These are phyloP conservation scores for Solanum aculeatissimum DNA, from an alignment of 305 asterid species.

Conservation along the genomic window DNA sequence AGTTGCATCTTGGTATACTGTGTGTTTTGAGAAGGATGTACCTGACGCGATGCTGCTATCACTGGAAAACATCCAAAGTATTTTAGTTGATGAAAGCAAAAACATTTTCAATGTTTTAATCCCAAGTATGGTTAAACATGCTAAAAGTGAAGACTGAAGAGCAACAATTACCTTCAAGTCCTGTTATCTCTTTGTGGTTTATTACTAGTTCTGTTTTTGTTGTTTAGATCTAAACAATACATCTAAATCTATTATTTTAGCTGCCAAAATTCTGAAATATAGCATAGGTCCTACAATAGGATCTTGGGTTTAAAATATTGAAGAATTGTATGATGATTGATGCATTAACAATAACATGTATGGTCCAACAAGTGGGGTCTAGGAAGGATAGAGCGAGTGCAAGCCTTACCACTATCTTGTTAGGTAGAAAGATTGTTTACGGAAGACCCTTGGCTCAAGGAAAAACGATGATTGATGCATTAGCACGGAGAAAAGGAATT, in stretches of 20 bases:
- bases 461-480: background rate
- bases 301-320: background rate
- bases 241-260: background rate
- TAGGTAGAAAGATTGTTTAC: too few relatives aligned
- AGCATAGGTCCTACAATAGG: background rate
- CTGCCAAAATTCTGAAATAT: background rate
- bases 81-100: background rate
- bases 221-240: background rate
- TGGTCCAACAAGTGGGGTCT: too few relatives aligned
- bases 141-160: background rate
- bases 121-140: background rate
- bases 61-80: constrained; percentile 16
- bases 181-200: background rate
- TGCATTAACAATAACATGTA: too few relatives aligned
- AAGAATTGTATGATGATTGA: background rate
- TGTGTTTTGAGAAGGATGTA: constrained; percentile 33
- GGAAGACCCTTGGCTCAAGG: too few relatives aligned
- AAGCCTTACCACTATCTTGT: too few relatives aligned
- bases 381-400: too few relatives aligned
- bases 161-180: background rate
- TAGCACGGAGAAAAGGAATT: background rate
- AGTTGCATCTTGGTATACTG: constrained; percentile 37
- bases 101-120: background rate
- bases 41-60: constrained; percentile 55
- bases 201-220: background rate